Evolutionary conservation across 108 stramenopile genomes (phyloP).

Genomic region (Craspedostauros australis): DNA sequence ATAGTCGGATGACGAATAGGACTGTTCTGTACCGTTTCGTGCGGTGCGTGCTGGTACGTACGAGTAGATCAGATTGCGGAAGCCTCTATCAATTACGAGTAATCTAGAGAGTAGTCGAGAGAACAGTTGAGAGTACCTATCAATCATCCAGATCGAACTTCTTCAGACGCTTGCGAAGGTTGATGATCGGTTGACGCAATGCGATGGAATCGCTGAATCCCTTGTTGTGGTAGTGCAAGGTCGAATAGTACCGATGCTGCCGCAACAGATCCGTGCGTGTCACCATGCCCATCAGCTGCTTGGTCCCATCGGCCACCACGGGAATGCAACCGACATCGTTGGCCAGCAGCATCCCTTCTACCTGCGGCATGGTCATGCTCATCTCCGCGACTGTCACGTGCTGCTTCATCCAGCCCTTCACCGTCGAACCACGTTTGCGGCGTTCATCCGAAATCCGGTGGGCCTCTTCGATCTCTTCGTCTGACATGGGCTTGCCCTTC

Average conservation of each 20-base stretch:
- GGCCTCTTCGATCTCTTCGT: conserved; percentile 32
- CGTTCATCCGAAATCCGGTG: conserved; percentile 33
- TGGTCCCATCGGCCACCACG: conserved; percentile 71
- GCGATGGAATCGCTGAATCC: conserved; percentile 74
- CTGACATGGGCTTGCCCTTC: conserved; percentile 4
- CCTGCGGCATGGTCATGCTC: conserved; percentile 74
- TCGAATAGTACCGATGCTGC: conserved; percentile 79
- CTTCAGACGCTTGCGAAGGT: conserved; percentile 70
- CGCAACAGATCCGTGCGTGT: conserved; percentile 84
- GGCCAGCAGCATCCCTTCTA: conserved; percentile 71
- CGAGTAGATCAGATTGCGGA: no score
- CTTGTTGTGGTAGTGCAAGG: conserved; percentile 87
- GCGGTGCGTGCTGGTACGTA: no score
- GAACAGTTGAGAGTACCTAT: no score
- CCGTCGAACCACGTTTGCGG: conserved; percentile 49
- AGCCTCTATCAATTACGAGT: no score
- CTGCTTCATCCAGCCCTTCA: conserved; percentile 90
- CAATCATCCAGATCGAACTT: conserved; percentile 67
- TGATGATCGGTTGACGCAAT: conserved; percentile 73
- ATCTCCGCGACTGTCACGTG: conserved; percentile 73
- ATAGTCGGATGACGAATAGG: no score
- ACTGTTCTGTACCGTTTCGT: no score
- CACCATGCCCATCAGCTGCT: conserved; percentile 76
- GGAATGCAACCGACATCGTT: conserved; percentile 83
- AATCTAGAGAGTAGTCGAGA: no score